Conservation (phyloP, 2,329 filamentous ascomycete species). For the Aureobasidium namibiae region DNA sequence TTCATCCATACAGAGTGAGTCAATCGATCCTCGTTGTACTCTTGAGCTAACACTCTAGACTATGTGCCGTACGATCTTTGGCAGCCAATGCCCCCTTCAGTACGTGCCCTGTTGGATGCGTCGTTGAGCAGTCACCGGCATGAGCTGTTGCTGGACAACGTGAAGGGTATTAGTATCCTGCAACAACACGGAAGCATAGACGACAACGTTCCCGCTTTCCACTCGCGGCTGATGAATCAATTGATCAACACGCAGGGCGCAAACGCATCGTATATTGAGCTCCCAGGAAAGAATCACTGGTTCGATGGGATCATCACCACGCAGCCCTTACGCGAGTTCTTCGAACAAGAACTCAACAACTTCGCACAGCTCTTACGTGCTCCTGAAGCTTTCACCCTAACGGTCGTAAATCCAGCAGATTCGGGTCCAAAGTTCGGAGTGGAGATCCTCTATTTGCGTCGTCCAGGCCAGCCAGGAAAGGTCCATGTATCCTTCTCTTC, state of each 20-base stretch:
- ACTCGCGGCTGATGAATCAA: slow-evolving; percentile 47
- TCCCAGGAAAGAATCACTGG: slow-evolving; percentile 43
- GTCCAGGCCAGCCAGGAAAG: slow-evolving; percentile 44
- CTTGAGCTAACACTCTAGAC: slow-evolving; percentile 23
- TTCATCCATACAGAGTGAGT: slow-evolving; percentile 46
- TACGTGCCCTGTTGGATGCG: slow-evolving; percentile 39
- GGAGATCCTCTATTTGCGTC: slow-evolving; percentile 40
- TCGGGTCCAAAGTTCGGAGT: slow-evolving; percentile 46
- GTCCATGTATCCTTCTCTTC: slow-evolving; percentile 33
- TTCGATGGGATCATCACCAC: slow-evolving; percentile 51
- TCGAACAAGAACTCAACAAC: slow-evolving; percentile 28
- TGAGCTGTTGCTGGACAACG: slow-evolving; percentile 46
- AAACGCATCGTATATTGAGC: slow-evolving; percentile 41
- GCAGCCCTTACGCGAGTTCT: slow-evolving; percentile 40
- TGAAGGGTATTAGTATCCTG: slow-evolving; percentile 43
- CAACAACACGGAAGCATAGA: slow-evolving; percentile 50
- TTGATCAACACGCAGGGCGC: slow-evolving; percentile 36
- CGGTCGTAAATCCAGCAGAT: slow-evolving; percentile 44
- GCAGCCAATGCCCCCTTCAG: slow-evolving; percentile 45
- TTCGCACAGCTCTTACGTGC: slow-evolving; percentile 17
- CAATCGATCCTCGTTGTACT: neutral
- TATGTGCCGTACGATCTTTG: slow-evolving; percentile 52
- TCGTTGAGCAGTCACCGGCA: slow-evolving; percentile 46
- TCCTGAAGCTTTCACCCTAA: slow-evolving; percentile 36
- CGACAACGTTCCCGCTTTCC: slow-evolving; percentile 51